These are phyloP conservation scores for Mycosarcoma maydis DNA, from an alignment of 1,284 basidiomycete genomes.

Conservation along the genomic window DNA sequence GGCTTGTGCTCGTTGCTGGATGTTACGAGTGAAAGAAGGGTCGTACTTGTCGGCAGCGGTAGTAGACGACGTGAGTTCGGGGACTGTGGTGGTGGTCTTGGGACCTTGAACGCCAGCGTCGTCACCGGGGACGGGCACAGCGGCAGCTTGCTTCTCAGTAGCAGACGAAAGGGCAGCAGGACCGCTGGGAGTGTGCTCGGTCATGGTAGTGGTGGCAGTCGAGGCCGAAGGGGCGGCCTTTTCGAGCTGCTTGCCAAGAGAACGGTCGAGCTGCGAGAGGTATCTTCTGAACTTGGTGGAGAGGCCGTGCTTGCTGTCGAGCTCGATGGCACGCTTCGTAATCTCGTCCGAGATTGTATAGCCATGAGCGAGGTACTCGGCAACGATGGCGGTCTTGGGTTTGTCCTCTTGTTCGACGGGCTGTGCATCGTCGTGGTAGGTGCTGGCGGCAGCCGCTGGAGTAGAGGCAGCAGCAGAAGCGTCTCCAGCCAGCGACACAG, in stretches of 20 bases:
- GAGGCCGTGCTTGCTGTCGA: conserved; percentile 60
- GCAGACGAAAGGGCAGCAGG: conserved; percentile 41
- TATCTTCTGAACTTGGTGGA: conserved; percentile 51
- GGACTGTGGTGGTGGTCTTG: conserved; percentile 52
- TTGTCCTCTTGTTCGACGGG: conserved; percentile 60
- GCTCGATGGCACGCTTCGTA: conserved; percentile 59
- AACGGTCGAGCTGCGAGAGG: conserved; percentile 54
- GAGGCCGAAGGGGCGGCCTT: conserved; percentile 29
- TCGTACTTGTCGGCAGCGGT: conserved; percentile 17
- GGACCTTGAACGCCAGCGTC: conserved; percentile 32
- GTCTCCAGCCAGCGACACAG: conserved; percentile 28
- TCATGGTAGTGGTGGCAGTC: conserved; percentile 29
- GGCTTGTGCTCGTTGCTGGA: conserved; percentile 49
- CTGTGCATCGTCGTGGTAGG: conserved; percentile 21
- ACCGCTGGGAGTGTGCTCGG: conserved; percentile 49
- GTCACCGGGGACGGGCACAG: conserved; percentile 45
- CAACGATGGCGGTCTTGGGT: conserved; percentile 57
- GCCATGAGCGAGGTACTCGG: conserved; percentile 58
- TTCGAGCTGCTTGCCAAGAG: conserved; percentile 48
- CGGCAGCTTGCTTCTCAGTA: conserved; percentile 45
- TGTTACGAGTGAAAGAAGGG: conserved; percentile 43
- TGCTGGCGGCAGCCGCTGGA: conserved; percentile 5
- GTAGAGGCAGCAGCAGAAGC: conserved; percentile 11
- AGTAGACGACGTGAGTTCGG: conserved; percentile 18
- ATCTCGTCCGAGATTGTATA: conserved; percentile 59